Evolutionary conservation across 1,284 basidiomycete species (phyloP).

Genomic region (Rhodotorula sp.): DNA sequence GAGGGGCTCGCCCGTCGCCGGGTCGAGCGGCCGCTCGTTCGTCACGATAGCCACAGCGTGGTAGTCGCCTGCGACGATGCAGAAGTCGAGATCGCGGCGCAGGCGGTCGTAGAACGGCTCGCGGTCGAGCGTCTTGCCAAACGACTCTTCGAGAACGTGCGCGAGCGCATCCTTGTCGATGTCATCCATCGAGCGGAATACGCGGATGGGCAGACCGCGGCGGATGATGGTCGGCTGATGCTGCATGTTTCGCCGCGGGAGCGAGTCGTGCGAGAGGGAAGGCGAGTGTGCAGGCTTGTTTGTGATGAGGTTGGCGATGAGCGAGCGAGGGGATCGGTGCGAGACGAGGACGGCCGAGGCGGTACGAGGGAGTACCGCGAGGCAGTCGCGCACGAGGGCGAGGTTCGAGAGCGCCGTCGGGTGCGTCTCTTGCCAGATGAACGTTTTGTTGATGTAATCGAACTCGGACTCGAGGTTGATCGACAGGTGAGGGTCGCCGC

Average conservation of each 20-base stretch:
- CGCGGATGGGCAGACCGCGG: conserved; percentile 80
- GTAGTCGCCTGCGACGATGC: conserved; percentile 94
- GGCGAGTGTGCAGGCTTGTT: conserved; percentile 97
- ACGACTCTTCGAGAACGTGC: conserved; percentile 79
- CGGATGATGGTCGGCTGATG: conserved; percentile 93
- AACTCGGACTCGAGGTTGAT: conserved; percentile 92
- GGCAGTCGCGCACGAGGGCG: conserved; percentile 80
- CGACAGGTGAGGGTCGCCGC: conserved; percentile 89
- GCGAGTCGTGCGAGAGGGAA: conserved; percentile 85
- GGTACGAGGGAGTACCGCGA: conserved; percentile 87
- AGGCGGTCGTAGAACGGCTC: conserved; percentile 78
- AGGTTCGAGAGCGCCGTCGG: conserved; percentile 87
- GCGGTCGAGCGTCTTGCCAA: conserved; percentile 72
- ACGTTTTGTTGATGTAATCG: conserved; percentile 81
- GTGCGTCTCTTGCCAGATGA: conserved; percentile 79
- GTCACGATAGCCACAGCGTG: conserved; percentile 94
- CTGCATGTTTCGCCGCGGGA: conserved; percentile 69
- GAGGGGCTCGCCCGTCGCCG: background rate
- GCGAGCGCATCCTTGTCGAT: conserved; percentile 79
- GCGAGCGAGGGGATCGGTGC: conserved; percentile 89
- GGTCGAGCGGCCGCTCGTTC: conserved; percentile 59
- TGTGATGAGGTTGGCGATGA: conserved; percentile 97
- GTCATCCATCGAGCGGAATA: conserved; percentile 64
- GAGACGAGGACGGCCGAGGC: conserved; percentile 96
- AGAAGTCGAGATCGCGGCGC: conserved; percentile 77